phyloP scores from a whole-genome alignment of 2,329 filamentous ascomycete species.

The Ciborinia camelliae region DNA sequence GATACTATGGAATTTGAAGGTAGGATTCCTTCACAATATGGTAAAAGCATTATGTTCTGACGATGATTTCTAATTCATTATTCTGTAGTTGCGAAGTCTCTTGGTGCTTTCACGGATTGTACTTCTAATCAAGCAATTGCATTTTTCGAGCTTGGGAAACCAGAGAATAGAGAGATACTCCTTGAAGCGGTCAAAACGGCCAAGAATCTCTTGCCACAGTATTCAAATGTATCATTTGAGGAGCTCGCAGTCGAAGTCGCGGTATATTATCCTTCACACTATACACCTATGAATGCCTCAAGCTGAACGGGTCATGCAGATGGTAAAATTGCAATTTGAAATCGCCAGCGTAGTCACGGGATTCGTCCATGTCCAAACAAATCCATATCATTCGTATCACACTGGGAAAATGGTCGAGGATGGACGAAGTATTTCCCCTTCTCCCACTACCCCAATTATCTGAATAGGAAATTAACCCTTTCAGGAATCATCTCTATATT shows the following conservation, averaged over 20 bases:
- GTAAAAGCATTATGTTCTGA: not conserved
- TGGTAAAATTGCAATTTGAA: slow-evolving; percentile 52
- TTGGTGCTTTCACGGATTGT: slow-evolving; percentile 51
- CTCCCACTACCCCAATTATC: no score
- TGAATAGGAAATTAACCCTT: not conserved
- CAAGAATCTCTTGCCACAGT: slow-evolving; percentile 33
- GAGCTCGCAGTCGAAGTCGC: slow-evolving; percentile 56
- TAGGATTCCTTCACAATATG: slow-evolving; percentile 25
- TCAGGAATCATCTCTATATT: slow-evolving; percentile 51
- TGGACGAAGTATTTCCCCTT: slow-evolving; percentile 45
- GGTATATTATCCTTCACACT: slow-evolving; percentile 37
- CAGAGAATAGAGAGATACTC: slow-evolving; percentile 41
- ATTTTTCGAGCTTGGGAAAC: slow-evolving; percentile 45
- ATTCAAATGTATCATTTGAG: slow-evolving; percentile 39
- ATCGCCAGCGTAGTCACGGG: slow-evolving; percentile 50
- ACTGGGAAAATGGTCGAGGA: slow-evolving; percentile 48
- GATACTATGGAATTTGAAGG: slow-evolving; percentile 50
- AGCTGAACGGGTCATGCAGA: slow-evolving; percentile 39
- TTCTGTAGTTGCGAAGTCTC: slow-evolving; percentile 46
- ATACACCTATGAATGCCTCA: not conserved
- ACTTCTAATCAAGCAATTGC: slow-evolving; percentile 56
- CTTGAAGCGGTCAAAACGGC: slow-evolving; percentile 39
- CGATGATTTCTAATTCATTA: not conserved
- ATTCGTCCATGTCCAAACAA: slow-evolving; percentile 57
- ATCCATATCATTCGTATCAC: slow-evolving; percentile 53